Conservation (phyloP, 176 grass and related monocot genomes). For the Cenchrus fungigraminus region DNA sequence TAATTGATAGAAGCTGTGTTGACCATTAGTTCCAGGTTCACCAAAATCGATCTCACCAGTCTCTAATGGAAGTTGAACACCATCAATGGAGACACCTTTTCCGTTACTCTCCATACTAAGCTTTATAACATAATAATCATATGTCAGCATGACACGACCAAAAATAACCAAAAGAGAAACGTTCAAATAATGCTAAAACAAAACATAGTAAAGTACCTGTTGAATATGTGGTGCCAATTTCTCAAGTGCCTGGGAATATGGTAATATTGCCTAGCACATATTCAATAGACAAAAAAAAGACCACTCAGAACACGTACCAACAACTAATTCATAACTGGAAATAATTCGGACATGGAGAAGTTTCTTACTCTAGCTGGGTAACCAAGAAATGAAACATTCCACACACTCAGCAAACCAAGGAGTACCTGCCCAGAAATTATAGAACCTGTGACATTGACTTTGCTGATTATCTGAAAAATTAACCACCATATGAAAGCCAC, state of each 20-base stretch:
- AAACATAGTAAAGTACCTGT: conserved; percentile 68
- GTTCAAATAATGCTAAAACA: conserved; percentile 6
- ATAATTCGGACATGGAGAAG: background rate
- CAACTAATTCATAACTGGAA: conserved; percentile 27
- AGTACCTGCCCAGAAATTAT: conserved; percentile 67
- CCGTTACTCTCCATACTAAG: conserved; percentile 99
- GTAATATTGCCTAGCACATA: conserved; percentile 80
- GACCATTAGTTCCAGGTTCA: conserved; percentile 98
- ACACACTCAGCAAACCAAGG: conserved; percentile 96
- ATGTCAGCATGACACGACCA: conserved; percentile 20
- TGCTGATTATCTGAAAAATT: conserved; percentile 13
- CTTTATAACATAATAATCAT: conserved; percentile 57
- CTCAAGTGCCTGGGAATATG: conserved; percentile 94
- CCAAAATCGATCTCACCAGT: conserved; percentile 99
- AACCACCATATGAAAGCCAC: conserved; percentile 34
- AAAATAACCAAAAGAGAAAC: conserved; percentile 30
- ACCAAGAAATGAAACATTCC: conserved; percentile 97
- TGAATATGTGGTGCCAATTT: conserved; percentile 98
- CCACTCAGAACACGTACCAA: background rate
- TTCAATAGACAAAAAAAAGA: conserved; percentile 20
- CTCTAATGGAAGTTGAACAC: conserved; percentile 69
- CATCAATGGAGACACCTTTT: conserved; percentile 96
- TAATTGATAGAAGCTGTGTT: conserved; percentile 99
- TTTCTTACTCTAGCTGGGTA: conserved; percentile 87
- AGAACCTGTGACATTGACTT: conserved; percentile 37